phyloP scores from a whole-genome alignment of 2,329 filamentous ascomycete genomes.

The Aureobasidium leucospermi region DNA sequence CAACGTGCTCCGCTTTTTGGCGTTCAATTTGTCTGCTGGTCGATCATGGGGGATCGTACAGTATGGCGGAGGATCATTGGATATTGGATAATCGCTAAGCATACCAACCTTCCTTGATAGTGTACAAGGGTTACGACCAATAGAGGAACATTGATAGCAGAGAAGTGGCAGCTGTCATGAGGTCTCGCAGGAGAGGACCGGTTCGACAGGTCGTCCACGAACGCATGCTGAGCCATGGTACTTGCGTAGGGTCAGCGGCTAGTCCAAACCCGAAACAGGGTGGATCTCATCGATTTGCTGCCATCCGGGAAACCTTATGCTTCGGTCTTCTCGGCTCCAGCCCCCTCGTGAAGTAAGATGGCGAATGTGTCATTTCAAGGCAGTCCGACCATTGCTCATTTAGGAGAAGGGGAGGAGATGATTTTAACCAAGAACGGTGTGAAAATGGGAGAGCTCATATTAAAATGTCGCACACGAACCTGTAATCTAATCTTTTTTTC shows the following conservation, averaged over 20 bases:
- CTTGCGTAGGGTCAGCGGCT: too few relatives aligned
- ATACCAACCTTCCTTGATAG: not conserved
- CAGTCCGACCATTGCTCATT: not conserved
- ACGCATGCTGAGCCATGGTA: slow-evolving; percentile 8
- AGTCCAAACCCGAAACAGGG: too few relatives aligned
- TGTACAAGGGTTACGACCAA: not conserved
- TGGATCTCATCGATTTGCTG: not conserved
- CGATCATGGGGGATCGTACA: not conserved
- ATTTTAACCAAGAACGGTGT: slow-evolving; percentile 1
- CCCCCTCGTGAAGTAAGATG: not conserved
- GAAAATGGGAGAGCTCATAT: not conserved
- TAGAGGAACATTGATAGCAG: not conserved
- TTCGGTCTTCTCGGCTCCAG: not conserved
- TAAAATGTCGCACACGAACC: not conserved
- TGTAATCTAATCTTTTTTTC: not conserved
- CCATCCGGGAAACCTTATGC: not conserved
- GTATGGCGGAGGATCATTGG: not conserved
- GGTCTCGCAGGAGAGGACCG: not conserved
- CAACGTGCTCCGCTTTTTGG: not conserved
- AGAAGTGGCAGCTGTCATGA: not conserved
- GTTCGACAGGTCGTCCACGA: not conserved
- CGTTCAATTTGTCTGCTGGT: not conserved
- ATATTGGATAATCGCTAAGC: not conserved
- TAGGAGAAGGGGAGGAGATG: not conserved
- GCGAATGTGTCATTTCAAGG: slow-evolving; percentile 6